Evolutionary conservation across 2,329 filamentous ascomycete genomes (phyloP), one percentile per base, ranked within the genome.

Genomic region (Chalara sp.): DNA sequence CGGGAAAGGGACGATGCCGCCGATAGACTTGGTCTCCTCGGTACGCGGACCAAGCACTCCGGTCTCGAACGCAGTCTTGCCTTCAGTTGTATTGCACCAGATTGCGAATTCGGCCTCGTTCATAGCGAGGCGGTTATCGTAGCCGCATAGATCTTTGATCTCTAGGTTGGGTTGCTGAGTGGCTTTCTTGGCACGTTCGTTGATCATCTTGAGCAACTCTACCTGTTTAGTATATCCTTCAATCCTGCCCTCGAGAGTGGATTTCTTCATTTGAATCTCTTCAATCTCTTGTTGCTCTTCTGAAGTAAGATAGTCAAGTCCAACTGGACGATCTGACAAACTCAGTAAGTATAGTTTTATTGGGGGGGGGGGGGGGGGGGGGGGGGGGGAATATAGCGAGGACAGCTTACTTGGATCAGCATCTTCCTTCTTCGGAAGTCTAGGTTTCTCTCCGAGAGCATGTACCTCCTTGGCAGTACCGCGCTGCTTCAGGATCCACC

Each of bases 91-190:
- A 13, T 56, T 46, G 5, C 53, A 47, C 60, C 62, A 65, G 21
- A 37, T 37, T 1, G 52, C 47, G 37, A 65, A 63, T 46, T 65
- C 56, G 13, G 52, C 50, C 29, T 63, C 57, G 40, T 64, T 65
- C 37, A 65, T 56, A 11, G 61, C 53, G 10, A 65, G 56, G 13
- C 63, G 62, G 37, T 61, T 57, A 41, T 65, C 63, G 40, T 63
- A 65, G 29, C 62, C 62, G 44, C 63, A 65, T 7, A 63, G 49
- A 7, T 56, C 51, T 40, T 63, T 63, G 12, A 55, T 47, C 21
- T 58, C 53, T 8, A 57, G 29, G 30, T 52, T 51, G 11, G 57
- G 55, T 30, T 60, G 56, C 30, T 56, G 46, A 6, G 52, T 52
- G 31, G 59, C 61, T 30, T 47, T 45, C 41, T 56, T 56, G 5